Conservation (phyloP, 2,329 filamentous ascomycete species). For the Balansia obtecta region DNA sequence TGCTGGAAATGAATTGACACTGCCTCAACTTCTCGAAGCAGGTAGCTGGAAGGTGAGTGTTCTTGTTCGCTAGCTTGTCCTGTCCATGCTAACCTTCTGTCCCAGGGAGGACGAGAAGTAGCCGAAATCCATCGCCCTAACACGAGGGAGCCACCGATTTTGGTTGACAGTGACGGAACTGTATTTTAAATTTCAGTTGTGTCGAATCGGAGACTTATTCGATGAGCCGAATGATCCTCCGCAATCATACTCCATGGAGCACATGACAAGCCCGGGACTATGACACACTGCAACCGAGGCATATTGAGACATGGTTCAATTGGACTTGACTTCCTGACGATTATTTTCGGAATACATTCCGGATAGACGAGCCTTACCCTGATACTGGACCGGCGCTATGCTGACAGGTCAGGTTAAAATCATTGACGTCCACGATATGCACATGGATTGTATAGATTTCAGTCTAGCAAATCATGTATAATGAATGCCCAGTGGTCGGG, state of each 20-base stretch:
- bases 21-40: slow-evolving; percentile 87
- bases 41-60: slow-evolving; percentile 87
- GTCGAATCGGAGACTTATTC: neutral
- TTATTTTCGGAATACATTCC: too few species aligned
- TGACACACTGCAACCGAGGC: neutral
- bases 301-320: too few species aligned
- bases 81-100: neutral
- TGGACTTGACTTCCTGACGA: too few species aligned
- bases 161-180: slow-evolving; percentile 92
- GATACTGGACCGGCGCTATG: too few species aligned
- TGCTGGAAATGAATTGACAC: slow-evolving; percentile 55
- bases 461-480: too few species aligned
- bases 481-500: too few species aligned
- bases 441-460: too few species aligned
- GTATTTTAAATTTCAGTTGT: slow-evolving; percentile 56
- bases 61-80: neutral
- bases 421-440: too few species aligned
- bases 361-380: too few species aligned
- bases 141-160: slow-evolving; percentile 90
- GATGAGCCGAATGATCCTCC: neutral
- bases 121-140: slow-evolving; percentile 92
- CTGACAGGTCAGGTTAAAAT: too few species aligned
- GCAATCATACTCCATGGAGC: neutral
- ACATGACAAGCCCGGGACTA: neutral
- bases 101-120: slow-evolving; percentile 78